Conservation (phyloP, 2,329 filamentous ascomycete species). For the Pleoardoris graminearum region DNA sequence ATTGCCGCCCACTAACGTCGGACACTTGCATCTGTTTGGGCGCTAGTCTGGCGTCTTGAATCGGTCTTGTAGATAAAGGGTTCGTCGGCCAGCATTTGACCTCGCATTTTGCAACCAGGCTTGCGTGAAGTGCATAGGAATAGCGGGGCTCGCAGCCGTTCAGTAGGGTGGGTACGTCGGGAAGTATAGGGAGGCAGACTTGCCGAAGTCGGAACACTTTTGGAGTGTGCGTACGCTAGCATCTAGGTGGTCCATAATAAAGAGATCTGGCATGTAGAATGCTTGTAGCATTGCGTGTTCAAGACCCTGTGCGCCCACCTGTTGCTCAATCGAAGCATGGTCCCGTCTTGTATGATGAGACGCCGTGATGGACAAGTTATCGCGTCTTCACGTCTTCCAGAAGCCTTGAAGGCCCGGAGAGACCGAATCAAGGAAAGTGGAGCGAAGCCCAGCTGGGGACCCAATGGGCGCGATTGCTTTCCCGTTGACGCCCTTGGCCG, state of each 20-base stretch:
- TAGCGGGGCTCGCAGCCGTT: background rate
- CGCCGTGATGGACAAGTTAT: too few relatives aligned
- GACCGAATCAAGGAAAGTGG: constrained; percentile 5
- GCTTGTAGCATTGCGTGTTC: background rate
- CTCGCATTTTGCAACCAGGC: background rate
- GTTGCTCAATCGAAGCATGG: too few relatives aligned
- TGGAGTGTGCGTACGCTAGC: constrained; percentile 6
- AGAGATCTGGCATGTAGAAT: background rate
- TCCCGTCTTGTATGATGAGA: too few relatives aligned
- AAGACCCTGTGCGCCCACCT: too few relatives aligned
- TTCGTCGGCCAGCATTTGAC: background rate
- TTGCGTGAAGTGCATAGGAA: constrained; percentile 1
- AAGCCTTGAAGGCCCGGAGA: too few relatives aligned
- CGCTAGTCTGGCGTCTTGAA: background rate
- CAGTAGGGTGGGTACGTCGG: constrained; percentile 1
- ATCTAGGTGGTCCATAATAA: background rate
- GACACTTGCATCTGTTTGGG: background rate
- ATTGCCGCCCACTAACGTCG: background rate
- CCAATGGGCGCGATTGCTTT: background rate
- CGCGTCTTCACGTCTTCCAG: too few relatives aligned
- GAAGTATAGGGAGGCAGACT: constrained; percentile 7
- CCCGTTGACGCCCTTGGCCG: constrained; percentile 3
- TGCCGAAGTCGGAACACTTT: constrained; percentile 1
- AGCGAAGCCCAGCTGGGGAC: background rate
- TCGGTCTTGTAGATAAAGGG: background rate